phyloP scores from a whole-genome alignment of 257 asterid species.

The Nicotiana attenuata region DNA sequence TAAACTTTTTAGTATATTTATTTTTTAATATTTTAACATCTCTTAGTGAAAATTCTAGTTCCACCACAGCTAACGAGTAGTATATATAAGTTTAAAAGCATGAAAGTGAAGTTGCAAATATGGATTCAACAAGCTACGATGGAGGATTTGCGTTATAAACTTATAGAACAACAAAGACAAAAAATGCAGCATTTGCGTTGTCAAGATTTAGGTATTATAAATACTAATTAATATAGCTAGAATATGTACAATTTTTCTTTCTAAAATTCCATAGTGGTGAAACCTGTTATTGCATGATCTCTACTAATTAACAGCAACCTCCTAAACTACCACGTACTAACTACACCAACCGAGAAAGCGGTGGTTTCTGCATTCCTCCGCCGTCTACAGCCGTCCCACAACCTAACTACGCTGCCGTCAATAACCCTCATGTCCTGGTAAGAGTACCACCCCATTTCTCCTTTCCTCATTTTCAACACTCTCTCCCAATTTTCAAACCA shows the following conservation, averaged over 20 bases:
- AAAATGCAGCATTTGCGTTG: no score
- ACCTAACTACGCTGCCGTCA: constrained; percentile 61
- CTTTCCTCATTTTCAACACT: constrained; percentile 38
- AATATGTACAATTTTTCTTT: neutral
- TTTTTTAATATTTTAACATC: no score
- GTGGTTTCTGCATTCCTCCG: constrained; percentile 9
- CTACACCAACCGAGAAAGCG: constrained; percentile 19
- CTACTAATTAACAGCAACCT: neutral
- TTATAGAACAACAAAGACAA: no score
- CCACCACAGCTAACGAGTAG: no score
- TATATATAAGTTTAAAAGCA: neutral
- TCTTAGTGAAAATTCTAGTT: no score
- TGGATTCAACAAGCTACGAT: neutral
- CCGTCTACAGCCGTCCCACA: constrained; percentile 59
- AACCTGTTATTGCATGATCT: no score
- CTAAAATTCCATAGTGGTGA: neutral
- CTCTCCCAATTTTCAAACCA: constrained; percentile 39
- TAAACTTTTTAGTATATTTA: no score
- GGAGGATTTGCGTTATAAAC: no score
- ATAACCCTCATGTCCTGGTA: constrained; percentile 51
- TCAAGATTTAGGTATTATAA: no score
- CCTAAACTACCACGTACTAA: constrained; percentile 15
- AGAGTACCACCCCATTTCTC: constrained; percentile 52
- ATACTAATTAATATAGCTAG: neutral
- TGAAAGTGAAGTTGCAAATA: neutral